These are phyloP conservation scores for Chrysanthemum lavandulifolium DNA, from an alignment of 129 eudicot species.

Conservation along the genomic window DNA sequence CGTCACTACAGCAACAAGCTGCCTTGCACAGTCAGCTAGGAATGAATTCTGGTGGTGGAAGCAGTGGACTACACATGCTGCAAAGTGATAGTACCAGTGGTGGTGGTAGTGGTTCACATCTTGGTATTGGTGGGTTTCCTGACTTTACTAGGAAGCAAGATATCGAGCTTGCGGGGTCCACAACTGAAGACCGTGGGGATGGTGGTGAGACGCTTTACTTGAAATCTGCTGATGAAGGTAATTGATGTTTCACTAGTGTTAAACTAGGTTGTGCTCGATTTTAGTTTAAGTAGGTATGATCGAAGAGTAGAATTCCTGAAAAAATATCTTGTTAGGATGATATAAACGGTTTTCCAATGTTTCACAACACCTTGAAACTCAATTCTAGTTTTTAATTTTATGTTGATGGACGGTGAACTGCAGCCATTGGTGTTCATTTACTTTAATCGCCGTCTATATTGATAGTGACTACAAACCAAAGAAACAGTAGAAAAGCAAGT, in stretches of 20 bases:
- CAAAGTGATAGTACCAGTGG: constrained; percentile 43
- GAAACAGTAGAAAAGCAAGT: background rate
- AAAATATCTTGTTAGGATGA: constrained; percentile 25
- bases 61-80: constrained; percentile 58
- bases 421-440: background rate
- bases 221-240: constrained; percentile 58
- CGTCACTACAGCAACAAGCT: constrained; percentile 63
- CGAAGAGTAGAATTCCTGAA: constrained; percentile 19
- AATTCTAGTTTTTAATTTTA: background rate
- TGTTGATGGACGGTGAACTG: constrained; percentile 21
- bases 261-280: background rate
- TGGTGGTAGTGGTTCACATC: constrained; percentile 35
- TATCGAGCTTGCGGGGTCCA: constrained; percentile 31
- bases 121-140: constrained; percentile 49
- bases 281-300: constrained; percentile 23
- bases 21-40: constrained; percentile 58
- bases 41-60: constrained; percentile 50
- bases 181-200: constrained; percentile 39
- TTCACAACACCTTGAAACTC: constrained; percentile 17
- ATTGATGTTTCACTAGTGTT: constrained; percentile 25
- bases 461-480: background rate
- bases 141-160: constrained; percentile 59
- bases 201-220: constrained; percentile 62
- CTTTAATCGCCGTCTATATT: background rate
- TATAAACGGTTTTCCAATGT: constrained; percentile 34